A percentile compares a stretch with the other conserved stretches of the same genome.
Evolutionary conservation across 2,329 filamentous ascomycete species (phyloP).

Genomic region (Cytospora schulzeri): DNA sequence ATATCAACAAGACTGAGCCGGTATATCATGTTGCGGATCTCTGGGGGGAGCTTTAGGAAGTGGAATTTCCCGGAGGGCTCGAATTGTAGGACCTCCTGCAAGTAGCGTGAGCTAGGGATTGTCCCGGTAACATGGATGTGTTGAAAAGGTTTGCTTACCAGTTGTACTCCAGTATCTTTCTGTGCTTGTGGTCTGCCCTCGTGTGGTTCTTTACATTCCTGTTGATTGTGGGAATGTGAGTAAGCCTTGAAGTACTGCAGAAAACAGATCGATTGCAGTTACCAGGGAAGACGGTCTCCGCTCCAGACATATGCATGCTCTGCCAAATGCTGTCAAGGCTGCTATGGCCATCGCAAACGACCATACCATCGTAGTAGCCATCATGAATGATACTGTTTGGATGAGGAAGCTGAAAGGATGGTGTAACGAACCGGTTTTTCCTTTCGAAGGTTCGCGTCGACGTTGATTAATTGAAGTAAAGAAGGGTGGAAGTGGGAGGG

Average conservation of each 20-base stretch:
- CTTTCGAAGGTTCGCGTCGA: not conserved
- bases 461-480: no score
- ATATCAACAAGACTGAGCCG: not conserved
- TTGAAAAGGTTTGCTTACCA: not conserved
- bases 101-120: not conserved
- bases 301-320: not conserved
- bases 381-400: not conserved
- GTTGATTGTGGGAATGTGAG: not conserved
- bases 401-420: not conserved
- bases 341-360: not conserved
- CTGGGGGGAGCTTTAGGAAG: not conserved
- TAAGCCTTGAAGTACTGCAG: no score
- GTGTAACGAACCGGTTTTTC: not conserved
- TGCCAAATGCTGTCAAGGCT: not conserved
- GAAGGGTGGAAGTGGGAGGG: not conserved
- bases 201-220: not conserved
- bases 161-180: not conserved
- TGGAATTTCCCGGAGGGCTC: not conserved
- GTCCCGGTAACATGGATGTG: not conserved
- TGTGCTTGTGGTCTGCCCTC: not conserved
- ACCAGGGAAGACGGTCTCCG: not conserved
- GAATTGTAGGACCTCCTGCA: not conserved
- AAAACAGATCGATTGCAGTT: no score
- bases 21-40: not conserved
- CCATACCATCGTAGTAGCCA: not conserved